These are phyloP conservation scores for Osmanthus fragrans DNA, from an alignment of 257 asterid genomes.

Conservation along the genomic window DNA sequence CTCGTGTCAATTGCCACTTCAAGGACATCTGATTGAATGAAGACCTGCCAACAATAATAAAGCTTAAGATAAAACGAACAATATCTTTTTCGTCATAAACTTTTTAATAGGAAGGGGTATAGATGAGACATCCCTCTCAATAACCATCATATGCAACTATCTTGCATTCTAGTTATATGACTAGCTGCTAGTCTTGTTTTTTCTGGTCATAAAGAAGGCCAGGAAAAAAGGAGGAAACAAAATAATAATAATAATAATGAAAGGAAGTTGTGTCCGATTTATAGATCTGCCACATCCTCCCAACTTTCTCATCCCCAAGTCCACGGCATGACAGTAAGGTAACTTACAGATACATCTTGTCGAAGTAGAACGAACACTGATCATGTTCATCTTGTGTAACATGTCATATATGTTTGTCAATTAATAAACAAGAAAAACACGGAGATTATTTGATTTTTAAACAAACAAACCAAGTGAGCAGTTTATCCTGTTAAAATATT, in stretches of 20 bases:
- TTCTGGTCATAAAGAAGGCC: not conserved
- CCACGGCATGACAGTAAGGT: not conserved
- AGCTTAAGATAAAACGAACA: not conserved
- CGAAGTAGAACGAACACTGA: not conserved
- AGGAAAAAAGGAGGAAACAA: not conserved
- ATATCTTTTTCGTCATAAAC: not conserved
- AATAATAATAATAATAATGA: not conserved
- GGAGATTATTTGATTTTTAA: not conserved
- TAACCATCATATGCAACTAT: not conserved
- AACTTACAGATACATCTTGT: not conserved
- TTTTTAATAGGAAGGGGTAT: too few species aligned
- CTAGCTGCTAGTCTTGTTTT: not conserved
- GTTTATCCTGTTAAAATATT: not conserved
- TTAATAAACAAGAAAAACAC: too few species aligned
- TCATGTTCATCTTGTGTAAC: not conserved
- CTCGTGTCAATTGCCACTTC: conserved; percentile 92
- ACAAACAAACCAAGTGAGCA: not conserved
- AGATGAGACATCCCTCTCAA: not conserved
- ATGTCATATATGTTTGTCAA: not conserved
- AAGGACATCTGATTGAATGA: conserved; percentile 80
- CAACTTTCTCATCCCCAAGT: not conserved
- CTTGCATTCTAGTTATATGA: not conserved
- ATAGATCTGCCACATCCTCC: not conserved
- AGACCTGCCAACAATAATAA: conserved; percentile 50
- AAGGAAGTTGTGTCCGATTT: not conserved